Conservation (phyloP, 176 grass and related monocot species). For the Dactylis glomerata region DNA sequence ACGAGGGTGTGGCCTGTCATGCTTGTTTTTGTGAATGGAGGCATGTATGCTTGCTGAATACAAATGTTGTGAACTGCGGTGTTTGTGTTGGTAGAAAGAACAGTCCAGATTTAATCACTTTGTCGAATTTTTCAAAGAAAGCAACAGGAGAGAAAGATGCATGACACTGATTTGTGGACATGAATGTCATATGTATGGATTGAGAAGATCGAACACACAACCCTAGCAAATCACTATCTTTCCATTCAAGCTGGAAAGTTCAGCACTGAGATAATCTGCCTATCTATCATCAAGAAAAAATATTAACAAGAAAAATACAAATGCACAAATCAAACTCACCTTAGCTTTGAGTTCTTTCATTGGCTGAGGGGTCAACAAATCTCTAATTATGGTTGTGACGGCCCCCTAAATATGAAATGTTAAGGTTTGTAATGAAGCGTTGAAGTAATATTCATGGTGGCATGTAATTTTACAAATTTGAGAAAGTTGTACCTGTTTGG, state of each 20-base stretch:
- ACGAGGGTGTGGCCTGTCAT: constrained; percentile 27
- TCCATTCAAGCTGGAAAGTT: neutral
- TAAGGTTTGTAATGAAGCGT: neutral
- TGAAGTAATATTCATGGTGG: neutral
- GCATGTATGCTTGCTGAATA: constrained; percentile 22
- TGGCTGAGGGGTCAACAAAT: constrained; percentile 64
- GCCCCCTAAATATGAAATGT: constrained; percentile 32
- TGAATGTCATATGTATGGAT: constrained; percentile 31
- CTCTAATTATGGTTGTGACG: constrained; percentile 61
- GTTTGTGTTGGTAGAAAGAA: constrained; percentile 34
- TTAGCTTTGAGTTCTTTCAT: constrained; percentile 77
- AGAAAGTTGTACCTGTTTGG: constrained; percentile 54
- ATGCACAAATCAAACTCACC: constrained; percentile 30
- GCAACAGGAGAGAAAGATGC: neutral
- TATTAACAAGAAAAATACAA: neutral
- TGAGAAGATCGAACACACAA: neutral
- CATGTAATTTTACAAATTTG: neutral
- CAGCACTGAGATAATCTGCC: neutral
- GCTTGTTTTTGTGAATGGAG: constrained; percentile 37
- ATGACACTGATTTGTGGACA: neutral
- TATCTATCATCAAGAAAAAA: neutral
- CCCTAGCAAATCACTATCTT: neutral
- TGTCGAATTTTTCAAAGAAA: constrained; percentile 16
- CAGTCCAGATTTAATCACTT: constrained; percentile 7
- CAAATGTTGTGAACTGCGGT: neutral